Percentiles rank a stretch among this genome's conserved stretches.
Evolutionary conservation across 805 yeast genomes (phyloP).

Genomic region (Ogataea dorogensis): DNA sequence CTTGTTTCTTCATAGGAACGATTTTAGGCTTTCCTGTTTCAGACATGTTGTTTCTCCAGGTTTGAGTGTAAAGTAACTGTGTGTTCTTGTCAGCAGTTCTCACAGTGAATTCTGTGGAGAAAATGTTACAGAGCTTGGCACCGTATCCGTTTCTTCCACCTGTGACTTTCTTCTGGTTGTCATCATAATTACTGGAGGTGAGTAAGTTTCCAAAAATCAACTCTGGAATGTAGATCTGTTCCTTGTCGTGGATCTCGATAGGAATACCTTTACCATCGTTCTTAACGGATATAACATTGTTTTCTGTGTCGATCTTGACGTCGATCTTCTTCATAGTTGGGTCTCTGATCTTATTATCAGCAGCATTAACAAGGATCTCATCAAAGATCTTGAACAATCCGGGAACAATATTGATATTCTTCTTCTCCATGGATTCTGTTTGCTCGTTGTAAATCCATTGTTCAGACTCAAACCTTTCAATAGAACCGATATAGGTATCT

Average conservation of each 20-base stretch:
- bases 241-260: conserved; percentile 87
- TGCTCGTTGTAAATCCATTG: conserved; percentile 86
- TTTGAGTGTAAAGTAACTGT: conserved; percentile 68
- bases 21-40: conserved; percentile 74
- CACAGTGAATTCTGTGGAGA: conserved; percentile 79
- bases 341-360: conserved; percentile 96
- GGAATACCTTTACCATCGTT: conserved; percentile 98
- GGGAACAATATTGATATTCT: conserved; percentile 79
- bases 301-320: conserved; percentile 76
- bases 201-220: conserved; percentile 92
- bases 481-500: conserved; percentile 95
- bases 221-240: conserved; percentile 91
- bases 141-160: conserved; percentile 99
- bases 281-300: conserved; percentile 71
- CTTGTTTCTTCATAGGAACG: conserved; percentile 51
- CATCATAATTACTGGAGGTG: conserved; percentile 95
- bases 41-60: conserved; percentile 87
- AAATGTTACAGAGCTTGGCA: conserved; percentile 95
- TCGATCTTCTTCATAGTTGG: conserved; percentile 82
- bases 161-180: conserved; percentile 89
- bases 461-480: conserved; percentile 72
- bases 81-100: conserved; percentile 81
- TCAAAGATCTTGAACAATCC: conserved; percentile 96
- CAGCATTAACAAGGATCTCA: conserved; percentile 96
- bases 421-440: conserved; percentile 55